These are phyloP conservation scores for Talaromyces sp. DNA, from an alignment of 2,329 filamentous ascomycete genomes.

Conservation along the genomic window DNA sequence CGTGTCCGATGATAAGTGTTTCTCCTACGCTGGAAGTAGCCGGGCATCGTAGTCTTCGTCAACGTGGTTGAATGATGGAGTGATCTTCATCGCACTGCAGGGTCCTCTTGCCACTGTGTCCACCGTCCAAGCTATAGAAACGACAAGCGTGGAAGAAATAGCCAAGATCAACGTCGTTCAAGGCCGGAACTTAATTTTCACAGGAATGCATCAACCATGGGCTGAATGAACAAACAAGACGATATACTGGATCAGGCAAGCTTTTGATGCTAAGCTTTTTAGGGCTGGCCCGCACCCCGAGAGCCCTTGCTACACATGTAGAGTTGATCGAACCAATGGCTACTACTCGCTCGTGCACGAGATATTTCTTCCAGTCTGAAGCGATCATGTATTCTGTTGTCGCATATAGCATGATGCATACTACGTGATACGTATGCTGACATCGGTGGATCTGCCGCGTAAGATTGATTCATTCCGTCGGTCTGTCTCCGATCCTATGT, in stretches of 20 bases:
- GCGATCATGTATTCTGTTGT: neutral
- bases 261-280: slow-evolving; percentile 16
- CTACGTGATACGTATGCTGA: neutral
- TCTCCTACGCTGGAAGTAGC: neutral
- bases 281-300: slow-evolving; percentile 11
- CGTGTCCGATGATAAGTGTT: neutral
- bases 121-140: neutral
- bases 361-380: neutral
- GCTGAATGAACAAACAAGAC: neutral
- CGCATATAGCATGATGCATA: neutral
- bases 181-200: neutral
- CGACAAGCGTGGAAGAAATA: neutral
- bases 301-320: neutral
- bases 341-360: slow-evolving; percentile 4
- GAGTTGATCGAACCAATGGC: slow-evolving; percentile 10
- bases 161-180: neutral
- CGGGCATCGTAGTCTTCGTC: neutral
- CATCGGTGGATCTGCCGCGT: neutral
- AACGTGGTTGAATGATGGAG: neutral
- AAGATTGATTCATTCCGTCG: neutral
- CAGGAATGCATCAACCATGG: neutral
- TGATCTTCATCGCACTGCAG: neutral
- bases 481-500: neutral
- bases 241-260: neutral
- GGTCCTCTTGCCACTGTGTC: neutral